Evolutionary conservation across 169 alveolate species (phyloP).

Genomic region (Ichthyophthirius multifiliis): DNA sequence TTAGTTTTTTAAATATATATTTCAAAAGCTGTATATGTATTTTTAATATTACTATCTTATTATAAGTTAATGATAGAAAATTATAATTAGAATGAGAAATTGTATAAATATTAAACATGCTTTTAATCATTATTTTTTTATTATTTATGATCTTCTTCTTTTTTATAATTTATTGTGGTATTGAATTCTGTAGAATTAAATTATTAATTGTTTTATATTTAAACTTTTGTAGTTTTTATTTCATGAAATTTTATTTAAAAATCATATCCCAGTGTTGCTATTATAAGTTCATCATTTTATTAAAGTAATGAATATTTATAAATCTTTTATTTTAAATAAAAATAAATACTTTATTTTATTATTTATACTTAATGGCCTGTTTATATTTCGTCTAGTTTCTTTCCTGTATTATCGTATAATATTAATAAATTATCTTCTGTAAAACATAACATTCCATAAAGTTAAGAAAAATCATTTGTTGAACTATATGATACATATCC

Average conservation of each 20-base stretch:
- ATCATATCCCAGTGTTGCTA: background rate
- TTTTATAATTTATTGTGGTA: too few relatives aligned
- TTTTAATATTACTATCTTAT: too few relatives aligned
- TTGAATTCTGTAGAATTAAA: background rate
- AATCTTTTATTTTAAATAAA: background rate
- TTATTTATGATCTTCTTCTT: background rate
- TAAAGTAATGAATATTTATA: background rate
- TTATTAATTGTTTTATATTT: background rate
- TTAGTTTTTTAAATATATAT: background rate
- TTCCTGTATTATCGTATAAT: background rate
- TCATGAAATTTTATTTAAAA: background rate
- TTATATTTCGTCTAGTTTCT: background rate
- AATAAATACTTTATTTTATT: background rate
- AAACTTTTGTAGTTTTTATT: background rate
- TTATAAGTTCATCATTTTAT: background rate
- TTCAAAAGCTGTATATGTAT: background rate
- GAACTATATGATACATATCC: background rate
- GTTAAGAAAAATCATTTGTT: background rate
- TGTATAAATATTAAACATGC: background rate
- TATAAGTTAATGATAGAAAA: background rate
- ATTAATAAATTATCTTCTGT: background rate
- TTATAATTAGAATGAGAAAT: background rate
- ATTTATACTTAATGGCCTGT: background rate
- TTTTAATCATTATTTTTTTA: background rate
- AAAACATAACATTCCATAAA: background rate